phyloP scores from a whole-genome alignment of 306 rosid species.

The Vigna nakashimae region DNA sequence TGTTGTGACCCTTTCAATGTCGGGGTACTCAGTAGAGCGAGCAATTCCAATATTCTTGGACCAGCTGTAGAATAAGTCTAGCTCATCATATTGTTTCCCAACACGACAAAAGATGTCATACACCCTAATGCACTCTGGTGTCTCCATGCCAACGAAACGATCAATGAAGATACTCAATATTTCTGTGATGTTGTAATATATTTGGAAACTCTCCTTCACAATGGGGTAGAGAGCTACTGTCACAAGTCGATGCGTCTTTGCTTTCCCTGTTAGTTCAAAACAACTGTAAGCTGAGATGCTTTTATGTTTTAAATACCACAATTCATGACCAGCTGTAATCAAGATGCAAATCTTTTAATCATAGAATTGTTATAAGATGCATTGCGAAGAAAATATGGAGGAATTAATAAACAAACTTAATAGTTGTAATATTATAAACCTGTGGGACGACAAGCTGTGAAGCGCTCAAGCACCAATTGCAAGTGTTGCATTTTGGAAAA shows the following conservation, averaged over 20 bases:
- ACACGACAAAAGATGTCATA: slow-evolving; percentile 80
- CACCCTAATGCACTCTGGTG: slow-evolving; percentile 63
- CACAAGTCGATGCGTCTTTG: slow-evolving; percentile 74
- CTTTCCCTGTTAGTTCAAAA: slow-evolving; percentile 60
- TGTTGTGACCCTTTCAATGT: slow-evolving; percentile 72
- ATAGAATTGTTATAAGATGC: background rate
- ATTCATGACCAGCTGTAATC: background rate
- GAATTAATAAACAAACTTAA: background rate
- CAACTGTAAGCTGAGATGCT: background rate
- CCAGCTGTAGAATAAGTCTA: slow-evolving; percentile 77
- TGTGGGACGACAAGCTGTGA: slow-evolving; percentile 90
- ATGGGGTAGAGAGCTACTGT: slow-evolving; percentile 75
- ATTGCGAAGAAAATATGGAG: background rate
- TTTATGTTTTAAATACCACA: slow-evolving; percentile 4
- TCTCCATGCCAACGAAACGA: slow-evolving; percentile 66
- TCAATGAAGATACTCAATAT: slow-evolving; percentile 64
- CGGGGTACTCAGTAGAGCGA: slow-evolving; percentile 83
- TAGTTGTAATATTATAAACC: slow-evolving; percentile 49
- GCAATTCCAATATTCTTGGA: slow-evolving; percentile 67
- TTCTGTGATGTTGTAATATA: slow-evolving; percentile 68
- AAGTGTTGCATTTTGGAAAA: slow-evolving; percentile 82
- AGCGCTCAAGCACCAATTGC: slow-evolving; percentile 82
- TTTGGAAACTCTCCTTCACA: slow-evolving; percentile 80
- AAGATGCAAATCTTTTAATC: background rate
- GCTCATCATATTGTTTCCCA: slow-evolving; percentile 83